Conservation (phyloP, 2,329 filamentous ascomycete species). For the Hypoxylon sp. region DNA sequence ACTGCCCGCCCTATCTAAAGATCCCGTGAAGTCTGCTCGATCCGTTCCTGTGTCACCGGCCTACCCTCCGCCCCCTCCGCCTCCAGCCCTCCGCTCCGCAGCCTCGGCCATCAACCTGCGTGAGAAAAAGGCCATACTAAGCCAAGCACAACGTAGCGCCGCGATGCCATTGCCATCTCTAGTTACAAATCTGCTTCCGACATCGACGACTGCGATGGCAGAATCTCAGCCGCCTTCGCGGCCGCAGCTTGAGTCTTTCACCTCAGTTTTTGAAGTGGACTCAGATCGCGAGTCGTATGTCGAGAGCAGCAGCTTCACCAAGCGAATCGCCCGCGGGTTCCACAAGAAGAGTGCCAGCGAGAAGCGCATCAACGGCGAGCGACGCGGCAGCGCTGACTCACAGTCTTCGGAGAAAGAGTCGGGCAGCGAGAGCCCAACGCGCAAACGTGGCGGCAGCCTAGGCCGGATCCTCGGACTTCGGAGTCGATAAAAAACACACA, state of each 20-base stretch:
- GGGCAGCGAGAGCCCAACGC: slow-evolving; percentile 19
- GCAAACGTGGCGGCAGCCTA: slow-evolving; percentile 47
- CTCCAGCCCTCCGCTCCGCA: slow-evolving; percentile 39
- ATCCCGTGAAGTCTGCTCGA: slow-evolving; percentile 16
- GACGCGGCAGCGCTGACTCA: slow-evolving; percentile 21
- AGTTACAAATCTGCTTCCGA: slow-evolving; percentile 8
- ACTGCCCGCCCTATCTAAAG: slow-evolving; percentile 10
- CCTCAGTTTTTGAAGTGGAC: slow-evolving; percentile 64
- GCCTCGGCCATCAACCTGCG: slow-evolving; percentile 46
- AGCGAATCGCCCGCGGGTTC: slow-evolving; percentile 59
- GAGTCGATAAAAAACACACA: slow-evolving; percentile 25
- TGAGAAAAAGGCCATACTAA: slow-evolving; percentile 33
- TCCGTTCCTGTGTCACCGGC: slow-evolving; percentile 46
- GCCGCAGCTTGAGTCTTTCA: slow-evolving; percentile 44
- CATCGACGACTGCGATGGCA: slow-evolving; percentile 37
- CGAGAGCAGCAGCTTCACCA: slow-evolving; percentile 48
- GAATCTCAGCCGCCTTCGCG: slow-evolving; percentile 40
- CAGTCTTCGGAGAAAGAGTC: slow-evolving; percentile 27
- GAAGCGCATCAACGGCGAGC: slow-evolving; percentile 33
- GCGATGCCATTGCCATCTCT: slow-evolving; percentile 39
- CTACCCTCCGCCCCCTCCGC: slow-evolving; percentile 43
- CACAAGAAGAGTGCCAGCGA: slow-evolving; percentile 51
- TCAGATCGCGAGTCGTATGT: slow-evolving; percentile 55
- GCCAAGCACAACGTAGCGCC: slow-evolving; percentile 31
- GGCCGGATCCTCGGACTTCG: slow-evolving; percentile 47